These are phyloP conservation scores for Naematelia aurantialba DNA, from an alignment of 768 basidiomycete genomes.

Conservation along the genomic window DNA sequence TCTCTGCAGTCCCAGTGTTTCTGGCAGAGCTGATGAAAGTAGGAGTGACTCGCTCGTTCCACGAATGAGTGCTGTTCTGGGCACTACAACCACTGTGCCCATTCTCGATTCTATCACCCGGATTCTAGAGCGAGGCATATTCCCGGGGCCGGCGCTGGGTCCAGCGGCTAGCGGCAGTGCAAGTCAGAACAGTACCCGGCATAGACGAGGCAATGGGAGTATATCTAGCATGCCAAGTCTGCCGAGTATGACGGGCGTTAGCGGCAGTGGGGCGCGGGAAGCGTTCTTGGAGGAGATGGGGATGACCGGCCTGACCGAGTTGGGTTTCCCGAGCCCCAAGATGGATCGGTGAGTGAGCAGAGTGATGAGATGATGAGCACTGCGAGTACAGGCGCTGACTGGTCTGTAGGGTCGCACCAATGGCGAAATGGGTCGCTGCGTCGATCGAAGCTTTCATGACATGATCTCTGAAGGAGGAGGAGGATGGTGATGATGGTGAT, in stretches of 20 bases:
- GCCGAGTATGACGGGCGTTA: neutral
- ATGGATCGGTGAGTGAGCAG: conserved; percentile 34
- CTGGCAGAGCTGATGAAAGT: neutral
- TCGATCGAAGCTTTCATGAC: conserved; percentile 33
- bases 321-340: conserved; percentile 30
- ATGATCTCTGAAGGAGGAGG: no score
- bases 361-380: neutral
- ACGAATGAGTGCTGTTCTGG: conserved; percentile 24
- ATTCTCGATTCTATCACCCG: conserved; percentile 26
- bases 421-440: conserved; percentile 36
- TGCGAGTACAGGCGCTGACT: conserved; percentile 8
- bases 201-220: conserved; percentile 20
- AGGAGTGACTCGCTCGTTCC: conserved; percentile 41
- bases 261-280: conserved; percentile 14
- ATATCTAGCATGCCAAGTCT: conserved; percentile 17
- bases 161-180: neutral
- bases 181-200: conserved; percentile 11
- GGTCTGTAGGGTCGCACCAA: conserved; percentile 20
- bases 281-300: conserved; percentile 41
- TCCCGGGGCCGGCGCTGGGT: conserved; percentile 7
- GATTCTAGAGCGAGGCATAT: conserved; percentile 32
- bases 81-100: conserved; percentile 27
- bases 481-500: no score
- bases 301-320: conserved; percentile 38
- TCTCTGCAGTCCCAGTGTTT: neutral